Evolutionary conservation across 768 basidiomycete species (phyloP).

Genomic region (Boletus sensibilis): DNA sequence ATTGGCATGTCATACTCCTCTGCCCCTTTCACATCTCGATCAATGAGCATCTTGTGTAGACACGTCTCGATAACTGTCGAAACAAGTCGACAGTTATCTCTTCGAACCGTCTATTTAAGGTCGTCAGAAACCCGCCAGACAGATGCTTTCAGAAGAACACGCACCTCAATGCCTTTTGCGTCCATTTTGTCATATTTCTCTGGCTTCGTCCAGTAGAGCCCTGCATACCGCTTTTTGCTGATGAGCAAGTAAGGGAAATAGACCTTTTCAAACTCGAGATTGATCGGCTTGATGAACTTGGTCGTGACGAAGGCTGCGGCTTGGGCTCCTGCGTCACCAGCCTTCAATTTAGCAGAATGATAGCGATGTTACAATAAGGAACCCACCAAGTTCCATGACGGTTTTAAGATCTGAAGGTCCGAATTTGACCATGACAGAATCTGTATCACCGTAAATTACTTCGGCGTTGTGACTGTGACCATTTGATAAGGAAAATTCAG

Average conservation of each 20-base stretch:
- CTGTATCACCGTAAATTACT: constrained; percentile 98
- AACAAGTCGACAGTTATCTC: constrained; percentile 98
- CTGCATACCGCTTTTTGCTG: constrained; percentile 98
- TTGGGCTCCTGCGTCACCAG: constrained; percentile 63
- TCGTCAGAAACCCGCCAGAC: neutral
- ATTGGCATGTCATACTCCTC: constrained; percentile 62
- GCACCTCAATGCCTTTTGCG: constrained; percentile 96
- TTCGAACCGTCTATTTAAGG: constrained; percentile 78
- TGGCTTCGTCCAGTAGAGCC: constrained; percentile 93
- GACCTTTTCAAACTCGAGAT: constrained; percentile 98
- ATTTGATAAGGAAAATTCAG: constrained; percentile 80
- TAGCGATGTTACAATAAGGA: neutral
- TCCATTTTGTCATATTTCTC: constrained; percentile 99
- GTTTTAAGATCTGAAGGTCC: constrained; percentile 82
- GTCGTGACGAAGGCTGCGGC: constrained; percentile 89
- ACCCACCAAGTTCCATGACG: constrained; percentile 87
- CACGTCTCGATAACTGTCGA: constrained; percentile 98
- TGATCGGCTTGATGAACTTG: constrained; percentile 94
- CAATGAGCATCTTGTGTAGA: constrained; percentile 95
- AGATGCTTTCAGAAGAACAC: constrained; percentile 15
- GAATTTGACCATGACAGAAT: constrained; percentile 98
- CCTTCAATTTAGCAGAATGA: neutral
- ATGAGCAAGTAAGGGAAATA: constrained; percentile 98
- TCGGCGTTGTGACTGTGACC: constrained; percentile 85
- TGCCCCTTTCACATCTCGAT: constrained; percentile 90